A percentile compares a stretch with the other conserved stretches of the same genome.
Evolutionary conservation across 768 basidiomycete genomes (phyloP).

Genomic region (Lentinula detonsa): DNA sequence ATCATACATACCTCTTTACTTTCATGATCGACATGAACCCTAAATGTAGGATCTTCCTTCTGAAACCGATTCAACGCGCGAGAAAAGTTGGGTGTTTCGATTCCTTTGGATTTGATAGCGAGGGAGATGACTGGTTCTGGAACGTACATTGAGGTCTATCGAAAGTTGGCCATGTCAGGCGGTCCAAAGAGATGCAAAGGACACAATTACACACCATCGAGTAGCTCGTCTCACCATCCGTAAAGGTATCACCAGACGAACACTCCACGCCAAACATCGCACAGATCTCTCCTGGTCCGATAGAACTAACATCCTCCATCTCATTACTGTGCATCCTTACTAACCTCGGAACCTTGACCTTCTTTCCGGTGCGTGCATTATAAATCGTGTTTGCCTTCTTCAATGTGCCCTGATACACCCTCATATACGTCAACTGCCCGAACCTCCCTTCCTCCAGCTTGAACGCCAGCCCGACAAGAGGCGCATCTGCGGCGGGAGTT

Average conservation of each 20-base stretch:
- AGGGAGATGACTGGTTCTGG: conserved; percentile 98
- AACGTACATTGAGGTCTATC: conserved; percentile 94
- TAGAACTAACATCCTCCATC: conserved; percentile 97
- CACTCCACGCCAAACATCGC: conserved; percentile 99
- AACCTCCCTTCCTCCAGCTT: conserved; percentile 97
- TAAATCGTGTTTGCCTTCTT: conserved; percentile 82
- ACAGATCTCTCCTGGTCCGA: conserved; percentile 98
- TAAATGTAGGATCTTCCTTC: conserved; percentile 98
- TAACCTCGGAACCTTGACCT: conserved; percentile 91
- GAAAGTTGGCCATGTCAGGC: not conserved
- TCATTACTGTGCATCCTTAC: conserved; percentile 99
- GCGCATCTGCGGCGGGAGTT: conserved; percentile 76
- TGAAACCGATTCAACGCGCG: conserved; percentile 96
- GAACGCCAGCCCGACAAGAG: conserved; percentile 93
- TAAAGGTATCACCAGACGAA: conserved; percentile 96
- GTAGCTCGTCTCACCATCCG: conserved; percentile 80
- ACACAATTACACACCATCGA: conserved; percentile 69
- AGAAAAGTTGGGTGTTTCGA: conserved; percentile 95
- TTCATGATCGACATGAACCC: conserved; percentile 90
- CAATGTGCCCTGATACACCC: conserved; percentile 93
- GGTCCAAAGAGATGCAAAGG: not conserved
- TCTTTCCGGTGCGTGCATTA: conserved; percentile 94
- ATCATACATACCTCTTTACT: conserved; percentile 72
- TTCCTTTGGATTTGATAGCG: conserved; percentile 84
- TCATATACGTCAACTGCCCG: conserved; percentile 97